phyloP scores from a whole-genome alignment of 345 rosid genomes.

The Iberis pinnata region DNA sequence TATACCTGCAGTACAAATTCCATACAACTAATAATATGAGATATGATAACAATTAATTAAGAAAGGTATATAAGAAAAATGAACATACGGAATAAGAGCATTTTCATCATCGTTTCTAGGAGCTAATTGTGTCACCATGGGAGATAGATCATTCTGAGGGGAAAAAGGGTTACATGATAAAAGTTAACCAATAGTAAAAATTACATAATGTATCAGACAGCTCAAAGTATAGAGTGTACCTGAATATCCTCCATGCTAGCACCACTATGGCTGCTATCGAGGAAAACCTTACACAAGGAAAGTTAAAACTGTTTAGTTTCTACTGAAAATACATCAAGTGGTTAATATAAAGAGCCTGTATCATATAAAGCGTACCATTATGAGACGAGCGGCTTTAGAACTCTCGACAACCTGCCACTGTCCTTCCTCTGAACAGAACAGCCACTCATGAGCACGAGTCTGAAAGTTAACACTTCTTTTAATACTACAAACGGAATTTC shows the following conservation, averaged over 20 bases:
- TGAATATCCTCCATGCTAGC: constrained; percentile 73
- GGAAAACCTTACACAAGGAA: constrained; percentile 50
- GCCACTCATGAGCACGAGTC: constrained; percentile 91
- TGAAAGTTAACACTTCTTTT: constrained; percentile 46
- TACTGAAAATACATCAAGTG: not conserved
- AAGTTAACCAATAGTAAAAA: not conserved
- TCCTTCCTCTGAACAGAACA: constrained; percentile 95
- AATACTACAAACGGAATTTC: constrained; percentile 2
- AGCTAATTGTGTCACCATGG: constrained; percentile 66
- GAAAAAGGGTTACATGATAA: not conserved
- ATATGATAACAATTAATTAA: not conserved
- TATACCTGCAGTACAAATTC: constrained; percentile 45
- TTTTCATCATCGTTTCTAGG: constrained; percentile 49
- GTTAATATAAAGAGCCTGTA: constrained; percentile 5
- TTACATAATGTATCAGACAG: constrained; percentile 9
- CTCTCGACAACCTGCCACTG: constrained; percentile 86
- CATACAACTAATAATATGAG: not conserved
- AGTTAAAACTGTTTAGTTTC: constrained; percentile 19
- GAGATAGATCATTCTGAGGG: constrained; percentile 74
- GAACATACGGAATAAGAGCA: constrained; percentile 76
- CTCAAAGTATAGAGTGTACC: constrained; percentile 36
- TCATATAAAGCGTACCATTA: constrained; percentile 50
- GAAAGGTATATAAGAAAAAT: not conserved
- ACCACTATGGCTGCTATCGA: constrained; percentile 51
- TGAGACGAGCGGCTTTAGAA: constrained; percentile 80